Evolutionary conservation across 1,284 basidiomycete genomes (phyloP), one percentile per base, ranked within the genome.

Genomic region (Tilletiopsis washingtonensis): DNA sequence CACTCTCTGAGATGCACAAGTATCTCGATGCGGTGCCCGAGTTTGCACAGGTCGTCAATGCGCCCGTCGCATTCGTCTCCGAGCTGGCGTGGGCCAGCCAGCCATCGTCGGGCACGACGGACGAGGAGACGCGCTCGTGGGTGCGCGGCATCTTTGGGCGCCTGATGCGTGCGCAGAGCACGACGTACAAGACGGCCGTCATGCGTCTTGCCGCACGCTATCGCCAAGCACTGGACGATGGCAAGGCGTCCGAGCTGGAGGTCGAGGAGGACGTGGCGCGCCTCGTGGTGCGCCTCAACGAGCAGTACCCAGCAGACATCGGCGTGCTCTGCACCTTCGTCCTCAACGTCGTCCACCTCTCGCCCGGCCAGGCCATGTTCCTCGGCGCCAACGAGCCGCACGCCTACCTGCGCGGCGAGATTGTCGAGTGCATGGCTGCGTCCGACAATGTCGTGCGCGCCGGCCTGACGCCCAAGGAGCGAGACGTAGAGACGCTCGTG

Each of bases 371-470:
- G 68, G 90, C 91, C 0, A 88, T 94, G 49, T 98, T 94, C 77
- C 79, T 99, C 11, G 85, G 88, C 37, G 93, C 93, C 1, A 88
- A 94, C 60, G 90, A 96, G 75, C 93, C 94, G 1, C 93, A 99
- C 64, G 94, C 94, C 1, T 99, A 98, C 74, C 80, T 98, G 47
- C 83, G 82, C 29, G 71, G 71, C 12, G 60, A 70, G 34, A 68
- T 70, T 36, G 47, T 71, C 24, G 70, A 73, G 49, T 73, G 70
- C 62, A 73, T 73, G 70, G 70, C 70, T 5, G 54, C 57, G 5
- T 59, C 54, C 52, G 93, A 99, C 77, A 98, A 98, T 74, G 94
- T 99, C 71, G 94, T 99, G 51, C 86, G 94, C 42, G 94, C 94
- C 1, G 94, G 94, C 17, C 82, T 99, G 38, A 99, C 94, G 0